Evolutionary conservation across 2,329 filamentous ascomycete genomes (phyloP).

Genomic region (Ceratocystis colombiana): DNA sequence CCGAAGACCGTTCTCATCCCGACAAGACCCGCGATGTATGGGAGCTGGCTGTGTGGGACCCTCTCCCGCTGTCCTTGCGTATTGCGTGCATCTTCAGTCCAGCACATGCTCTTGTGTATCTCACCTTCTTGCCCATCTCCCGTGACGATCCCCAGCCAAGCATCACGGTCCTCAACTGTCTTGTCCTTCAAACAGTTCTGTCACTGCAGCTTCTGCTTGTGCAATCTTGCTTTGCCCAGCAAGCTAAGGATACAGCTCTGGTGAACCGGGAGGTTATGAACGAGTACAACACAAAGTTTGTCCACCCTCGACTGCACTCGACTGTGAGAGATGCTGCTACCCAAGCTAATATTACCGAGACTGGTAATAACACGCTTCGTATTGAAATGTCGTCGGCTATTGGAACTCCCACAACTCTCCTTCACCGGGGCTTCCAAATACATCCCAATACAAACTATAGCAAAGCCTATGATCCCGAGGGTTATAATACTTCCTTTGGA

Average conservation of each 20-base stretch:
- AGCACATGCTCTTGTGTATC: constrained; percentile 83
- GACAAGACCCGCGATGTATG: constrained; percentile 79
- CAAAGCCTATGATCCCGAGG: constrained; percentile 60
- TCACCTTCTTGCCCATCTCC: constrained; percentile 71
- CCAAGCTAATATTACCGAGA: constrained; percentile 53
- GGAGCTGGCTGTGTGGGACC: constrained; percentile 92
- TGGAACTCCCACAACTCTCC: constrained; percentile 48
- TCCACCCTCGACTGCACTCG: constrained; percentile 79
- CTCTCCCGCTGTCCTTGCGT: constrained; percentile 68
- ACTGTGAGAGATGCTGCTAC: constrained; percentile 68
- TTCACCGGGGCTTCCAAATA: constrained; percentile 68
- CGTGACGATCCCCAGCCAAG: constrained; percentile 70
- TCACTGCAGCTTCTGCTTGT: constrained; percentile 68
- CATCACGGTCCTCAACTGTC: constrained; percentile 70
- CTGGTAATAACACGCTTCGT: constrained; percentile 35
- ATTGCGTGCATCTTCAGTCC: constrained; percentile 89
- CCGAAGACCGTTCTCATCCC: constrained; percentile 75
- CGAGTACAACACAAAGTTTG: constrained; percentile 93
- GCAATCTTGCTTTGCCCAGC: constrained; percentile 65
- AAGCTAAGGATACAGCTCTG: constrained; percentile 71
- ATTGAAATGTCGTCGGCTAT: constrained; percentile 30
- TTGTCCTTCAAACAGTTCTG: constrained; percentile 65
- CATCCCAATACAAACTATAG: constrained; percentile 76
- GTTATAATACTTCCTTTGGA: constrained; percentile 27
- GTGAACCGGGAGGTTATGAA: constrained; percentile 87